phyloP scores from a whole-genome alignment of 2,329 filamentous ascomycete genomes.

The Calonectria ilicicola region DNA sequence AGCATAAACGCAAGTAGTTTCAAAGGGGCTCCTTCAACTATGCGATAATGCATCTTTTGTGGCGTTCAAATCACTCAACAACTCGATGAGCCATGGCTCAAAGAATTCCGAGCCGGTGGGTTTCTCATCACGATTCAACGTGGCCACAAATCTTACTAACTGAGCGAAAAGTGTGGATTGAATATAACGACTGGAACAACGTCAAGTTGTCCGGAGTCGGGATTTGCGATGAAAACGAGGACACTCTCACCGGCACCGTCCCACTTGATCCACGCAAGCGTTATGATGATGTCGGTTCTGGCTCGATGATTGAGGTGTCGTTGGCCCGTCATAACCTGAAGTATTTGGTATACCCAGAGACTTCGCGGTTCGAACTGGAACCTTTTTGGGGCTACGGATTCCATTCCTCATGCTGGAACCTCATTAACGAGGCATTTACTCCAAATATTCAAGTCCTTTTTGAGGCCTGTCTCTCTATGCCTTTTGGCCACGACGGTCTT shows the following conservation, averaged over 20 bases:
- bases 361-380: not conserved
- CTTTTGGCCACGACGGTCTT: not conserved
- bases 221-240: conserved; percentile 4
- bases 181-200: conserved; percentile 6
- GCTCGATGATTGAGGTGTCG: conserved; percentile 18
- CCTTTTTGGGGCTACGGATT: conserved; percentile 24
- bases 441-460: conserved; percentile 17
- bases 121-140: not conserved
- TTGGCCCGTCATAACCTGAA: not conserved
- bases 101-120: conserved; percentile 26
- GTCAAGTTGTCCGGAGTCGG: conserved; percentile 27
- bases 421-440: not conserved
- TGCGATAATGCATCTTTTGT: too few species aligned
- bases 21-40: too few species aligned
- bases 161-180: conserved; percentile 15
- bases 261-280: conserved; percentile 10
- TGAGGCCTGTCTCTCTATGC: conserved; percentile 18
- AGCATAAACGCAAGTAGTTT: too few species aligned
- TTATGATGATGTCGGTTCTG: conserved; percentile 14
- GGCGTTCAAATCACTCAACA: not conserved
- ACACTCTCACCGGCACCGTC: not conserved
- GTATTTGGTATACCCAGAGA: conserved; percentile 5
- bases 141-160: not conserved
- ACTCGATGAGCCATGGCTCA: conserved; percentile 10
- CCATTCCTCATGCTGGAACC: conserved; percentile 29